Percentiles rank a stretch among this genome's conserved stretches.
These are phyloP conservation scores for Zymoseptoria ardabiliae DNA, from an alignment of 2,329 filamentous ascomycete genomes.

Conservation along the genomic window DNA sequence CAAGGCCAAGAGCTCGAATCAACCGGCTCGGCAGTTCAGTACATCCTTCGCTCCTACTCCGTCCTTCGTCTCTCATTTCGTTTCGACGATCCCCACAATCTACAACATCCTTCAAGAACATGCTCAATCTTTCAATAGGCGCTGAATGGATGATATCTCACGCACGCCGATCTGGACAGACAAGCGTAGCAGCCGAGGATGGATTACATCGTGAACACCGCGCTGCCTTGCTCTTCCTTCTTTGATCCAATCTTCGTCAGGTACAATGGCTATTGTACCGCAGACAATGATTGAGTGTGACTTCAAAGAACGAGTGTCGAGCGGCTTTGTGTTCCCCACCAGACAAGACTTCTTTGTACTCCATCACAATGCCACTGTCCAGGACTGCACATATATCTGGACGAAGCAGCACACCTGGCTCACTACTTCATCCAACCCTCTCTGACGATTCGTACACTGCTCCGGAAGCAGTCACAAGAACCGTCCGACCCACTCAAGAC, in stretches of 20 bases:
- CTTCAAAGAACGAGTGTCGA: neutral
- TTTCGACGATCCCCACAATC: no score
- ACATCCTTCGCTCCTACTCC: no score
- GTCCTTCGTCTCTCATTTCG: no score
- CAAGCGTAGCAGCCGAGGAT: no score
- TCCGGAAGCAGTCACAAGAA: neutral
- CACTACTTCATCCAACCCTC: neutral
- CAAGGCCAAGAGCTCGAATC: neutral
- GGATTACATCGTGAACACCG: no score
- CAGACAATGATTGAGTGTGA: neutral
- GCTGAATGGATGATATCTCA: no score
- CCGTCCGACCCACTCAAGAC: neutral
- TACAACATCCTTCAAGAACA: no score
- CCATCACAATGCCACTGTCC: neutral
- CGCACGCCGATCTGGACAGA: no score
- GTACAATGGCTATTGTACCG: neutral
- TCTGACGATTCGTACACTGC: neutral
- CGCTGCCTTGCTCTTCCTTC: neutral
- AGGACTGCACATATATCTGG: neutral
- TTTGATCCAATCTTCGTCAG: neutral
- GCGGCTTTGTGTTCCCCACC: neutral
- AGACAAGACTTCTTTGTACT: neutral
- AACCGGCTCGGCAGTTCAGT: neutral
- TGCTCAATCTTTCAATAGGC: no score
- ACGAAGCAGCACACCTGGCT: neutral